phyloP scores from a whole-genome alignment of 1,284 basidiomycete genomes.

The Wallemia hederae region DNA sequence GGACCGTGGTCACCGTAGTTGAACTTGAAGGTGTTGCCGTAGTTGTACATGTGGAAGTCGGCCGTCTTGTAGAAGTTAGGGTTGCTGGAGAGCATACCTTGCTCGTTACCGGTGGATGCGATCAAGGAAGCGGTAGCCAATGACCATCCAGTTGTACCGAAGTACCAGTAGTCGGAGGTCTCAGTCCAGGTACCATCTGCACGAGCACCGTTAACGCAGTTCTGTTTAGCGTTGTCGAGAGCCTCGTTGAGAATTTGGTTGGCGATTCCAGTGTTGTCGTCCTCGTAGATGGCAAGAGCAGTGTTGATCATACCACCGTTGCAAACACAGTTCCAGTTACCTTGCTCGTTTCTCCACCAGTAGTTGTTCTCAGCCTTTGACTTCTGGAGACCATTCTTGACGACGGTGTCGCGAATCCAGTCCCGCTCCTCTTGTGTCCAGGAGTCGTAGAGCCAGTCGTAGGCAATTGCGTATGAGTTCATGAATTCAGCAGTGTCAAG shows the following conservation, averaged over 20 bases:
- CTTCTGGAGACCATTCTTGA: constrained; percentile 42
- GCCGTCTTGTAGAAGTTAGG: constrained; percentile 43
- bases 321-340: constrained; percentile 25
- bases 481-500: constrained; percentile 76
- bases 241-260: constrained; percentile 34
- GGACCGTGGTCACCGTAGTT: constrained; percentile 72
- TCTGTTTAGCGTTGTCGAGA: constrained; percentile 40
- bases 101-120: constrained; percentile 58
- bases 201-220: constrained; percentile 34
- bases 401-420: constrained; percentile 40
- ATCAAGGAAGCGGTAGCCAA: constrained; percentile 61
- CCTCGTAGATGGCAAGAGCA: constrained; percentile 7
- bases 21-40: constrained; percentile 62
- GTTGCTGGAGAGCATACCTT: constrained; percentile 40
- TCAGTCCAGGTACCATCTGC: constrained; percentile 80
- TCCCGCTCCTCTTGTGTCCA: constrained; percentile 46
- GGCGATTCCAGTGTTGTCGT: constrained; percentile 18
- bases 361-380: constrained; percentile 22
- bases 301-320: constrained; percentile 19
- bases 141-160: constrained; percentile 72
- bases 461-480: constrained; percentile 62
- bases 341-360: constrained; percentile 22
- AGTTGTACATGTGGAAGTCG: constrained; percentile 67
- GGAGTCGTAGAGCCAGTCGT: constrained; percentile 71
- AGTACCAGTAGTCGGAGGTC: constrained; percentile 89